Evolutionary conservation across 2,329 filamentous ascomycete species (phyloP).

Genomic region (Didymosphaeria variabile): DNA sequence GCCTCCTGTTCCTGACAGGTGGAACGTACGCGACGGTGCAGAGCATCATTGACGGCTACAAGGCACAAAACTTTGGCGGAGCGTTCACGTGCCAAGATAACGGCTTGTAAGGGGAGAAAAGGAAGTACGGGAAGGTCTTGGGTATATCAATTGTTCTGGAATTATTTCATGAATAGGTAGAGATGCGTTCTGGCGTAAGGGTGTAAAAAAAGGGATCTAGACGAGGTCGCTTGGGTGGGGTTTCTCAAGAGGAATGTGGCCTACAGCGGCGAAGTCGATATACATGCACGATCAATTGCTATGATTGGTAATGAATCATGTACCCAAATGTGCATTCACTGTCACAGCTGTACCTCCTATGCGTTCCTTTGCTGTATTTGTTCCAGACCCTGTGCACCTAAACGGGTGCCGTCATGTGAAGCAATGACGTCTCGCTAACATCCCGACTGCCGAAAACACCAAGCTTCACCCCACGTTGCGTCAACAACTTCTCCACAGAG

Average conservation of each 20-base stretch:
- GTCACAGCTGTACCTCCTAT: neutral
- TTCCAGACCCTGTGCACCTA: neutral
- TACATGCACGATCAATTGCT: neutral
- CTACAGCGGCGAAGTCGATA: neutral
- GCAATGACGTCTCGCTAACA: constrained; percentile 44
- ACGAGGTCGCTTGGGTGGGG: neutral
- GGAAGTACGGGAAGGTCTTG: neutral
- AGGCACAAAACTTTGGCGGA: constrained; percentile 69
- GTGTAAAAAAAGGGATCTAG: neutral
- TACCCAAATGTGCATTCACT: neutral
- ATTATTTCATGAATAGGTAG: neutral
- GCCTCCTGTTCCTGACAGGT: constrained; percentile 80
- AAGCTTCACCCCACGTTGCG: constrained; percentile 18
- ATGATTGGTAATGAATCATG: neutral
- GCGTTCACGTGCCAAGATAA: constrained; percentile 80
- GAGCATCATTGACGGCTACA: constrained; percentile 78
- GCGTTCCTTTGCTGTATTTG: neutral
- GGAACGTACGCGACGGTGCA: constrained; percentile 80
- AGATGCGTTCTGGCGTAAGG: neutral
- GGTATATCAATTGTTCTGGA: neutral
- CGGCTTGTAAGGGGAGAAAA: constrained; percentile 58
- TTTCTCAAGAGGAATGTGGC: neutral
- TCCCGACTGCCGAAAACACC: constrained; percentile 22
- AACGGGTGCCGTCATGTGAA: constrained; percentile 15
- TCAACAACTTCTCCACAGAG: constrained; percentile 8